Evolutionary conservation across 805 yeast genomes (phyloP), one percentile per base, ranked within the genome.

Genomic region (Dipodascopsis tothii): DNA sequence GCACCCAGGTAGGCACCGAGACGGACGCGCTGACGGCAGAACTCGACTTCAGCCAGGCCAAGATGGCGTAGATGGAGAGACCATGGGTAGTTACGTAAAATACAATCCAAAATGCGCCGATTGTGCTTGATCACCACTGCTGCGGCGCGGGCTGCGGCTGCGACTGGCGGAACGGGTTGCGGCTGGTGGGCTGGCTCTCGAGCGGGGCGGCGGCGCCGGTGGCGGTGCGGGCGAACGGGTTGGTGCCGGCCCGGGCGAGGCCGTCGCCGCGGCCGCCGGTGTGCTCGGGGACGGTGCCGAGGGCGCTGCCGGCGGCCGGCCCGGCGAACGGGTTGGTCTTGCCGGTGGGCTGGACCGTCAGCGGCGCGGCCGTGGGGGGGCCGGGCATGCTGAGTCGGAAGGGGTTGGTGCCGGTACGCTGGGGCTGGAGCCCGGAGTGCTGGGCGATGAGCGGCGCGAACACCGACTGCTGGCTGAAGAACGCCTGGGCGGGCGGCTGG

Each of bases 201-300:
- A 25, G 5, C 48, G 33, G 17, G 33, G 23, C 14, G 45, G 36
- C 19, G 48, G 41, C 21, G 18, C 36, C 36, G 41, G 57, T 23
- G 50, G 55, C 42, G 45, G 56, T 41, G 43, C 52, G 37, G 27
- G 36, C n/a, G 39, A 21, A 20, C 17, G 18, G 40, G n/a, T 39
- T 39, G 35, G 38, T 21, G 11, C 39, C 45, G 50, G 48, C 22
- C 39, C 19, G 43, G 43, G 34, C 44, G 55, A 25, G 50, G 57
- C 38, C 40, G 56, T 33, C 44, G 46, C 21, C 40, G 45, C 50
- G 44, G 54, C 51, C 30, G 52, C 37, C 94, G 0, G 94, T 83
- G 59, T 84, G 94, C 55, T 84, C 94, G 20, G 23, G 30, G 14
- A 25, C 30, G 14, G 11, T 25, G 9, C 30, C 30, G 11, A 25